Evolutionary conservation across 257 asterid genomes (phyloP), one percentile per base, ranked within the genome.

Genomic region (Nicotiana otophora): DNA sequence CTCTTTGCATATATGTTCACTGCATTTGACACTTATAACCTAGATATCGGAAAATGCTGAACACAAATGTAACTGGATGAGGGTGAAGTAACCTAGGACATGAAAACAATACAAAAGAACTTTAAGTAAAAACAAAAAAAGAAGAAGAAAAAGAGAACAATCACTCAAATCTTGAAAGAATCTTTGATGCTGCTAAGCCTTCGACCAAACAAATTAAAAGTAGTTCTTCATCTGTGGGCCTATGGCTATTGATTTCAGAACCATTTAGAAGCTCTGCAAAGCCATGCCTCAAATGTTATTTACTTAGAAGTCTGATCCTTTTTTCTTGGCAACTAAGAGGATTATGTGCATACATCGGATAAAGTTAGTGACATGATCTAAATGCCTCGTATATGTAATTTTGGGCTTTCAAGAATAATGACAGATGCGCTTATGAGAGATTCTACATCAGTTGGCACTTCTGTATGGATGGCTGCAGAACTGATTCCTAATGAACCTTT

Each of bases 401-500:
- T 93, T 85, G 99, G 97, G 76, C 98, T 95, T 39, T 92, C 99
- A 20, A 90, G 95, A 85, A 89, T 92, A 76, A 87, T 85, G 92
- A 86, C 83, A 57, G 89, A 91, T 70, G 62, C 84, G 64, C 87
- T 92, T 76, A 84, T 88, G 84, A 87, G 86, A 61, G 97, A 92
- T 86, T 86, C 93, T 48, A 91, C 96, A n/a, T 91, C 94, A 1
- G 97, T 93, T 36, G 97, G 97, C 82, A 95, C 98, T 84, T 98
- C 96, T 19, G 97, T 87, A 84, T 92, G 95, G 97, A 95, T 94
- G 98, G 96, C 99, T 53, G 96, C 98, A 28, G 98, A 92, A 88
- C 97, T 95, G 34, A 90, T 95, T 23, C 92, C 93, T 14, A 93
- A 90, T 30, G 95, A 93, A 68, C 97, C 97, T 51, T 93, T 92